These are phyloP conservation scores for Dissoconium aciculare DNA, from an alignment of 2,329 filamentous ascomycete genomes.

Conservation along the genomic window DNA sequence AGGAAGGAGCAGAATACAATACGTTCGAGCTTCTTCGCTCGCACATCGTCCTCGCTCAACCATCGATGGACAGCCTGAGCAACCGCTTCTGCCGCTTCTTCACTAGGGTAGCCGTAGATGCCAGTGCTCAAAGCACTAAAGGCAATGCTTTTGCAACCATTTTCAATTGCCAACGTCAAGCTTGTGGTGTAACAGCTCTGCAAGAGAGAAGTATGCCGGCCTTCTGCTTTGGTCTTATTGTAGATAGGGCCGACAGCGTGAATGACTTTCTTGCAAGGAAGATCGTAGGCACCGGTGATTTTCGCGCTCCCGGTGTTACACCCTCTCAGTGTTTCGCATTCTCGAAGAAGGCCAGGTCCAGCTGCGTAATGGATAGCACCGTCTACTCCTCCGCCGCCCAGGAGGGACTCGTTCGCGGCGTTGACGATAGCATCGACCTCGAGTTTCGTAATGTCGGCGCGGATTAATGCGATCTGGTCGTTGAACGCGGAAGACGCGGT, in stretches of 20 bases:
- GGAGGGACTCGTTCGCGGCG: conserved; percentile 64
- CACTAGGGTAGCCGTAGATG: conserved; percentile 71
- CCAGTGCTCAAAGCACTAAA: conserved; percentile 81
- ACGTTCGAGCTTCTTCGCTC: conserved; percentile 42
- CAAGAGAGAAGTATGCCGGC: conserved; percentile 31
- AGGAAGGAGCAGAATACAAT: conserved; percentile 79
- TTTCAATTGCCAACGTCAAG: conserved; percentile 54
- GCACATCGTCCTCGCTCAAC: conserved; percentile 32
- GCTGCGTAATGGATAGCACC: conserved; percentile 69
- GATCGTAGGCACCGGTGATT: conserved; percentile 61
- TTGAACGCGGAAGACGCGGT: conserved; percentile 44
- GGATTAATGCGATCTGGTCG: conserved; percentile 52
- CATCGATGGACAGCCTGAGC: conserved; percentile 45
- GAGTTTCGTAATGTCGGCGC: conserved; percentile 69
- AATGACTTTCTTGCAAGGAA: conserved; percentile 68
- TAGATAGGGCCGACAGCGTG: conserved; percentile 86
- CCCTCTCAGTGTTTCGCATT: conserved; percentile 57
- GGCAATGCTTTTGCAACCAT: conserved; percentile 55
- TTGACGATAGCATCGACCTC: conserved; percentile 77
- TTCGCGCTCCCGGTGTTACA: conserved; percentile 69
- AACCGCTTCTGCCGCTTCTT: conserved; percentile 57
- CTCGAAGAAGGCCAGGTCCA: conserved; percentile 49
- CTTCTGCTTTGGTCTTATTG: conserved; percentile 26
- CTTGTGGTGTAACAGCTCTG: conserved; percentile 54
- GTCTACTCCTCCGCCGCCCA: conserved; percentile 76